Evolutionary conservation across 208 protist species (phyloP).

Genomic region (Acanthamoeba lenticulata): DNA sequence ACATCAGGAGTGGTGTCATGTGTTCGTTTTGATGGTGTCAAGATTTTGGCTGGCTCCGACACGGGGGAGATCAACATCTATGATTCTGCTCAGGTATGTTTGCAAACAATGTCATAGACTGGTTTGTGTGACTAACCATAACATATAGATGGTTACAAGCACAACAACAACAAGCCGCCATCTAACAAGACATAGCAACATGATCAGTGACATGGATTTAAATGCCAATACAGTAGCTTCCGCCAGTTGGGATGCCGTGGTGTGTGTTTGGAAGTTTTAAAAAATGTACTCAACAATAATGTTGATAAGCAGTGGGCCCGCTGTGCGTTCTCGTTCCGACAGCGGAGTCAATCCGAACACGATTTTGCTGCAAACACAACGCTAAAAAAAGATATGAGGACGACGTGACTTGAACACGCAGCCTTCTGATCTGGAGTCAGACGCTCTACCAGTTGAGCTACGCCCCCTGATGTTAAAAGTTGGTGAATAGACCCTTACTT

Average conservation of each 20-base stretch:
- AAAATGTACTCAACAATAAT: too few species aligned
- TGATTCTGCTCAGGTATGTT: not conserved
- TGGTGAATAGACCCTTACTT: too few species aligned
- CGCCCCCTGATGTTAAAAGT: too few species aligned
- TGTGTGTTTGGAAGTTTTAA: not conserved
- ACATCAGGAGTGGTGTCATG: not conserved
- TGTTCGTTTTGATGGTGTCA: not conserved
- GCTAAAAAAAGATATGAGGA: too few species aligned
- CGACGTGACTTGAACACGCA: too few species aligned
- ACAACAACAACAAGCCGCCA: not conserved
- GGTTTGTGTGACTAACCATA: not conserved
- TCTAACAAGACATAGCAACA: not conserved
- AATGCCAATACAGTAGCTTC: not conserved
- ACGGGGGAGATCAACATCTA: not conserved
- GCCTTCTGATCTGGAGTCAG: too few species aligned
- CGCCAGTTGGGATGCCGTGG: not conserved
- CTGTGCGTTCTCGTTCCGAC: too few species aligned
- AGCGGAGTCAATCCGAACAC: too few species aligned
- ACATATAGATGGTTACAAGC: too few species aligned
- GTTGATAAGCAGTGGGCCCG: too few species aligned
- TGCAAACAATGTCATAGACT: not conserved
- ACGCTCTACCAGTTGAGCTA: too few species aligned
- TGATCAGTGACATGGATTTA: not conserved
- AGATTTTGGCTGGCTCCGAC: not conserved
- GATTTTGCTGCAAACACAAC: too few species aligned